Percentiles rank a stretch among this genome's conserved stretches.
These are phyloP conservation scores for Arthromyces matolae DNA, from an alignment of 768 basidiomycete species.

Conservation along the genomic window DNA sequence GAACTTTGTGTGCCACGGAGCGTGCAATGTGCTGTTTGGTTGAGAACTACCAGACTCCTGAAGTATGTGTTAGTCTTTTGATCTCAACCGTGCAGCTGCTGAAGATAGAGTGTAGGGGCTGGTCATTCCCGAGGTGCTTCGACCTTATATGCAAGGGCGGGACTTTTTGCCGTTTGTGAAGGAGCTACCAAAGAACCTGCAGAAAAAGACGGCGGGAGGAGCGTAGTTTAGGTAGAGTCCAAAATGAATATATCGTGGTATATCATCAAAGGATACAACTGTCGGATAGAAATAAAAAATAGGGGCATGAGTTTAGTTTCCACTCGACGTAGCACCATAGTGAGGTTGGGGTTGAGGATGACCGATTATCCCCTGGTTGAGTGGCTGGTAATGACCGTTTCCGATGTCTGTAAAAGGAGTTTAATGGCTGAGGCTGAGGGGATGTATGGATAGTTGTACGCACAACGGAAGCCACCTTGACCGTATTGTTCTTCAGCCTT, in stretches of 20 bases:
- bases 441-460: conserved; percentile 26
- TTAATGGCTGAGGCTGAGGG: background rate
- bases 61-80: conserved; percentile 50
- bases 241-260: no score
- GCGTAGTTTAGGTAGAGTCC: no score
- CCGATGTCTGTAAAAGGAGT: conserved; percentile 34
- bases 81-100: conserved; percentile 5
- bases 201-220: conserved; percentile 62
- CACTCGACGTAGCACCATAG: conserved; percentile 49
- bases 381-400: conserved; percentile 39
- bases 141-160: conserved; percentile 95
- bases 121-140: conserved; percentile 82
- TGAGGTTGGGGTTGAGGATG: conserved; percentile 28
- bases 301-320: no score
- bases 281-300: no score
- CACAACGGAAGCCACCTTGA: conserved; percentile 70
- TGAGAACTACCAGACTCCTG: conserved; percentile 97
- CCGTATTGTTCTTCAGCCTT: conserved; percentile 83
- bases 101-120: conserved; percentile 62
- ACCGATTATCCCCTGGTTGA: conserved; percentile 25
- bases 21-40: conserved; percentile 94
- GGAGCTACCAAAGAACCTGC: conserved; percentile 72
- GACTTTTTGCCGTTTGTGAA: conserved; percentile 85
- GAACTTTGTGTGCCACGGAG: conserved; percentile 95
- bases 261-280: no score